Evolutionary conservation across 73 alveolate species (phyloP).

Genomic region (Paramecium caudatum): DNA sequence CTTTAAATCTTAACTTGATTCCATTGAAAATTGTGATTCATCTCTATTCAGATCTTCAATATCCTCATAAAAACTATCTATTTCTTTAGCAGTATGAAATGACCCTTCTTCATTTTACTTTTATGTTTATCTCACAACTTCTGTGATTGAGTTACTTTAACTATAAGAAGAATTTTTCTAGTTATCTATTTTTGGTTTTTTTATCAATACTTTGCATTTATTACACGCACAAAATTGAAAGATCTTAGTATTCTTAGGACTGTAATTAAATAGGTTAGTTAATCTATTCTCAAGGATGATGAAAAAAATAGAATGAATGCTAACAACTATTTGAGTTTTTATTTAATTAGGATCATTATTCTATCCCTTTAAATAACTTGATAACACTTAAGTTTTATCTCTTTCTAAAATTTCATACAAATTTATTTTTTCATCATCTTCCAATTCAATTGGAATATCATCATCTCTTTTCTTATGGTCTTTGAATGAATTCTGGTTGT

Average conservation of each 20-base stretch:
- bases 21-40: neutral
- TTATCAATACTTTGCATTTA: neutral
- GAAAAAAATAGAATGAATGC: slow-evolving; percentile 34
- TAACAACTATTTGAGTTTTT: neutral
- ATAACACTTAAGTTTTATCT: slow-evolving; percentile 60
- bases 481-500: slow-evolving; percentile 57
- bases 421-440: slow-evolving; percentile 66
- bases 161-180: neutral
- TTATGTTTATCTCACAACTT: neutral
- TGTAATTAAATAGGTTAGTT: neutral
- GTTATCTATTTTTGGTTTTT: slow-evolving; percentile 25
- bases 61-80: slow-evolving; percentile 60
- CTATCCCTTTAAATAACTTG: slow-evolving; percentile 53
- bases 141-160: slow-evolving; percentile 12
- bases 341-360: slow-evolving; percentile 67
- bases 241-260: slow-evolving; percentile 48
- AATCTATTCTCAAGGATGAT: slow-evolving; percentile 1
- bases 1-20: slow-evolving; percentile 3
- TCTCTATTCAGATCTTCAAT: slow-evolving; percentile 30
- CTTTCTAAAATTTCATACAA: slow-evolving; percentile 60
- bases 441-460: slow-evolving; percentile 67
- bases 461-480: slow-evolving; percentile 54
- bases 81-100: slow-evolving; percentile 43
- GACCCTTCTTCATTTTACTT: slow-evolving; percentile 2
- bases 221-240: slow-evolving; percentile 15